Evolutionary conservation across 495 filamentous ascomycete genomes (phyloP), one percentile per base, ranked within the genome.

Genomic region (Peziza echinospora): DNA sequence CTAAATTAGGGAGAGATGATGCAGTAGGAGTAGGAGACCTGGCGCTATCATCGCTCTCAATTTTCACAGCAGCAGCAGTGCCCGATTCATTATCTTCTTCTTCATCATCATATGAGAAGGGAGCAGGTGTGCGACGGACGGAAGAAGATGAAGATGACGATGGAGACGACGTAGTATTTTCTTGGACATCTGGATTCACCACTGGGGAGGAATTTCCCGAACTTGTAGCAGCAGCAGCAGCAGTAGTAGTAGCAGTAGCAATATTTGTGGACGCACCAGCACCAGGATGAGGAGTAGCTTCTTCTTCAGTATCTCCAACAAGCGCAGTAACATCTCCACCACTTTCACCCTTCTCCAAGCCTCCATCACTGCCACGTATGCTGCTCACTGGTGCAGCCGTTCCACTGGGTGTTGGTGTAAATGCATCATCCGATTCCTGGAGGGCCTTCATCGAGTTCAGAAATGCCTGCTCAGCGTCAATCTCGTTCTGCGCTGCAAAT

Each of bases 401-500:
- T 37, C 19, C 30, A 71, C 71, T 67, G 68, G 62, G 69, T 65
- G 67, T 65, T 67, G 67, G 65, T 63, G 71, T 65, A 66, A 65
- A 61, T 63, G 68, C 65, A 64, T 64, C 63, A 61, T 67, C 63
- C 60, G 57, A 62, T 56, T 51, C 64, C 63, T 51, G 67, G 64
- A 53, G 63, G 39, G 34, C 53, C 16, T 62, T 55, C 64, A 67
- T 63, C 21, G 61, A 54, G 26, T 59, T 46, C 40, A 69, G 66
- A 56, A 78, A 76, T 55, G 76, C 73, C 48, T 69, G 61, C 60
- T 79, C 74, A 45, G 71, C 66, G 52, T 75, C 71, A 51, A 70
- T 63, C 54, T 74, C 72, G 41, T 37, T 37, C 30, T 37, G 30
- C 6, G 30, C 30, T 13, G 6, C 30, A 17, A 37, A 37, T 13